These are phyloP conservation scores for Corymbia calophylla DNA, from an alignment of 441 rosid genomes.

Conservation along the genomic window DNA sequence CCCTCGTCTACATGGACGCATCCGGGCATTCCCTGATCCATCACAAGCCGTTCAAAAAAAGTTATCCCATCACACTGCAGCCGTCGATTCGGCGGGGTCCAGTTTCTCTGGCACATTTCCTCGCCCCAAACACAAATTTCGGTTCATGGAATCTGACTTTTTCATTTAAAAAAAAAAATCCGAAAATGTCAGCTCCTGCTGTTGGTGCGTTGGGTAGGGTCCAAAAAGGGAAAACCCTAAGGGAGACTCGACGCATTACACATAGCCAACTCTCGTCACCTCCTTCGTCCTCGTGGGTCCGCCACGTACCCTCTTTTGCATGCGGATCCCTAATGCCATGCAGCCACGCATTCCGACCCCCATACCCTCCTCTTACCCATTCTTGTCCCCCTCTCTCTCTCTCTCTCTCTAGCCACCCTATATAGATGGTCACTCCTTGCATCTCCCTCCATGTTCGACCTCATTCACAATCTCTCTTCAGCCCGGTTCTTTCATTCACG, in stretches of 20 bases:
- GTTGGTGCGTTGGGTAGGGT: not conserved
- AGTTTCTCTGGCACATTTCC: not conserved
- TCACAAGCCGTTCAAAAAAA: not conserved
- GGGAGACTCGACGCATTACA: not conserved
- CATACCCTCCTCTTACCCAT: constrained; percentile 1
- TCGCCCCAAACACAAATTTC: not conserved
- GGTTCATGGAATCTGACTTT: not conserved
- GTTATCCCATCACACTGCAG: not conserved
- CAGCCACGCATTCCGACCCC: constrained; percentile 43
- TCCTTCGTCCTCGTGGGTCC: constrained; percentile 8
- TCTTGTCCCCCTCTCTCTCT: not conserved
- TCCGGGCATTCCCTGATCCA: not conserved
- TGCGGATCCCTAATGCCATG: constrained; percentile 40
- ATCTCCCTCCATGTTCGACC: constrained; percentile 4
- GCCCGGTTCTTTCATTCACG: not conserved
- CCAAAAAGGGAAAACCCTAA: not conserved
- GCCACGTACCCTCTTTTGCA: constrained; percentile 56
- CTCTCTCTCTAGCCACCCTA: constrained; percentile 4
- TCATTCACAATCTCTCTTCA: not conserved
- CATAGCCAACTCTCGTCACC: constrained; percentile 19
- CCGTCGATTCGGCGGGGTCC: not conserved
- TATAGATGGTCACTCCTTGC: not conserved
- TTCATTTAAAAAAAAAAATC: not conserved
- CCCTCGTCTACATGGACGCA: not conserved
- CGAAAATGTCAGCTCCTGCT: not conserved